phyloP scores from a whole-genome alignment of 768 basidiomycete genomes.

The Phanerochaete sordida region DNA sequence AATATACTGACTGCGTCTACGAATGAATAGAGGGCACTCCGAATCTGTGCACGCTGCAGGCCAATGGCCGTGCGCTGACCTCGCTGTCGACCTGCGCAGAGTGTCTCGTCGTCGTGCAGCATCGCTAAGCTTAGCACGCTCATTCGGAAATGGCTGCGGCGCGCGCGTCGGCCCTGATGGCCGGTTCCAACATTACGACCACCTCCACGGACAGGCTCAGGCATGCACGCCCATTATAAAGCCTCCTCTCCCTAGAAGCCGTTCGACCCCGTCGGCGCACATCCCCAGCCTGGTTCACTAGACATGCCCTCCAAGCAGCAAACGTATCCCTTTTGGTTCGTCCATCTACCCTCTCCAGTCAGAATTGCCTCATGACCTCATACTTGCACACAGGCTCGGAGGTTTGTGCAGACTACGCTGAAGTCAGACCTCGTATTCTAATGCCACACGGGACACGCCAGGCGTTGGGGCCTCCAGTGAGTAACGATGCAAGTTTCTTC shows the following conservation, averaged over 20 bases:
- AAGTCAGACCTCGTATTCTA: background rate
- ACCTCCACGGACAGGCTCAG: background rate
- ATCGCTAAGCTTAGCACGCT: background rate
- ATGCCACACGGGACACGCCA: slow-evolving; percentile 6
- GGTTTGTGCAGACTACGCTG: slow-evolving; percentile 18
- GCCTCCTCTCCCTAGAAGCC: background rate
- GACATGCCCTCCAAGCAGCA: slow-evolving; percentile 5
- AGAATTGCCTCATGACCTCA: background rate
- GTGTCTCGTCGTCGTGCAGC: background rate
- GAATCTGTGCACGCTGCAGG: background rate
- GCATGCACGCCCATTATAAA: slow-evolving; percentile 4
- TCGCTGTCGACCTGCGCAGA: background rate
- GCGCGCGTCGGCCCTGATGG: slow-evolving; percentile 2
- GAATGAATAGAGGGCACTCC: background rate
- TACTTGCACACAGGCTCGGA: slow-evolving; percentile 26
- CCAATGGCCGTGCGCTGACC: background rate
- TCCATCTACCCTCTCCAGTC: background rate
- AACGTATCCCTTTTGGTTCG: slow-evolving; percentile 30
- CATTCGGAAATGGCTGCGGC: background rate
- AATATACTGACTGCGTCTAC: background rate
- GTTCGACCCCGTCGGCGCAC: too few relatives aligned
- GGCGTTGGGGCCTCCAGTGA: slow-evolving; percentile 34
- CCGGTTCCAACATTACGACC: background rate
- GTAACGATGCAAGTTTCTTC: slow-evolving; percentile 7
- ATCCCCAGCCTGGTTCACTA: background rate